Evolutionary conservation across 2,329 filamentous ascomycete genomes (phyloP), one percentile per base, ranked within the genome.

Genomic region (Alternaria brassicicola): DNA sequence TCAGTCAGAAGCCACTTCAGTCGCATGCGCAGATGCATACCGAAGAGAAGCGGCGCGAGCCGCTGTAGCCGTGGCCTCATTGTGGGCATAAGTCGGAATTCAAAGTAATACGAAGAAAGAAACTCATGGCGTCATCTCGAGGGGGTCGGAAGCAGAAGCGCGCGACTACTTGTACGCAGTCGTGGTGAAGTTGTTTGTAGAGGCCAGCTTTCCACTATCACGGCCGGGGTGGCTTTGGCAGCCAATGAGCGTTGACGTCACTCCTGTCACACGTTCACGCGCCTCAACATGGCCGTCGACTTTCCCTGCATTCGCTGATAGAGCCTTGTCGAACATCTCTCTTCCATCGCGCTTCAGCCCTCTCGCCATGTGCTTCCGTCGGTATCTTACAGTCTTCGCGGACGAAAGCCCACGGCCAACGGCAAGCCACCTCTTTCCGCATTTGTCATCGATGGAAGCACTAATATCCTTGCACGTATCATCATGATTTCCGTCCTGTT

Each of bases 41-140:
- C 66, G 48, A 76, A 68, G 55, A 74, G 57, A 55, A 76, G 71
- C 74, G 73, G 73, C 69, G 74, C 64, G 51, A 71, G 72, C 74
- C 74, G 75, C 73, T 62, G 69, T 57, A 69, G 62, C 62, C 63
- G 70, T 62, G 66, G 71, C 68, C 69, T 77, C 75, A 77, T 77
- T 57, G 65, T 70, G 50, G 65, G 19, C 50, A 36, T 48, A 28
- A 47, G 56, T 64, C 36, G 38, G 55, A 51, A 55, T 61, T 49
- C 41, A 55, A 62, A 53, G 57, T 56, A 52, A 46, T 55, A 35
- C 54, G 61, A 57, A 47, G 48, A 52, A 31, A 53, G 62, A 62
- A 36, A 61, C 52, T 76, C 74, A 77, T 76, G 26, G 70, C 73
- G 70, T 68, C 70, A 73, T 70, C 17, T 67, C 54, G 66, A 17